Evolutionary conservation across 2,329 filamentous ascomycete genomes (phyloP), one percentile per base, ranked within the genome.

Genomic region (Ophiostoma ulmi): DNA sequence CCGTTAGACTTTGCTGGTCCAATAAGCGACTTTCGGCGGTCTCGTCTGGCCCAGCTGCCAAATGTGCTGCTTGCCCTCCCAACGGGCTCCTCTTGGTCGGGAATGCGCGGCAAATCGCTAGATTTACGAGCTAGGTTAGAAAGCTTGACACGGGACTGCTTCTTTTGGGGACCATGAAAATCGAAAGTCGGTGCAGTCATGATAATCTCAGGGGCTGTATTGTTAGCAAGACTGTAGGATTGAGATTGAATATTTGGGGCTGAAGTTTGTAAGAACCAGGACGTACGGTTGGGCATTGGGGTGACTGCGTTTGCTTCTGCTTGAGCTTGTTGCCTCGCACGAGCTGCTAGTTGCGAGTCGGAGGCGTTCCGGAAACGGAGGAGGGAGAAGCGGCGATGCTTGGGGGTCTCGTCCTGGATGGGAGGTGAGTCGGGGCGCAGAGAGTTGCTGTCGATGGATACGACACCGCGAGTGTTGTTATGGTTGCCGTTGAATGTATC

Each of bases 291-390:
- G 77, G 83, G 88, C 77, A 86, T 83, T 75, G 84, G 88, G 76
- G 84, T 87, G 31, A 83, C 80, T 75, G 82, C 84, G 76, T 81
- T 80, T 75, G 81, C 84, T 76, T 84, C 82, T 72, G 83, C 82
- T 73, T 81, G 80, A 8, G 78, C 78, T 70, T 93, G 89, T 76
- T 90, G 87, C 78, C 90, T 93, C 69, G 90, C 90, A 78, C 88
- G 87, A 39, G 88, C 83, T 13, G 92, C 93, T 73, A 98, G 82
- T 79, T 97, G 93, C 68, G 93, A 91, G 81, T 98, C 94, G 10
- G 94, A 97, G 73, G 93, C 94, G 85, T 97, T 94, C 76, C 93
- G 91, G 79, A 95, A 93, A 77, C 90, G 90, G 81, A 97, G 83
- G 79, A 97, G 83, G 70, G 86, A 89, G 77, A 90, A 90, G 73